A percentile compares a stretch with the other conserved stretches of the same genome.
These are phyloP conservation scores for Apophysomyces variabilis DNA, from an alignment of 371 early-diverging fungal genomes.

Conservation along the genomic window DNA sequence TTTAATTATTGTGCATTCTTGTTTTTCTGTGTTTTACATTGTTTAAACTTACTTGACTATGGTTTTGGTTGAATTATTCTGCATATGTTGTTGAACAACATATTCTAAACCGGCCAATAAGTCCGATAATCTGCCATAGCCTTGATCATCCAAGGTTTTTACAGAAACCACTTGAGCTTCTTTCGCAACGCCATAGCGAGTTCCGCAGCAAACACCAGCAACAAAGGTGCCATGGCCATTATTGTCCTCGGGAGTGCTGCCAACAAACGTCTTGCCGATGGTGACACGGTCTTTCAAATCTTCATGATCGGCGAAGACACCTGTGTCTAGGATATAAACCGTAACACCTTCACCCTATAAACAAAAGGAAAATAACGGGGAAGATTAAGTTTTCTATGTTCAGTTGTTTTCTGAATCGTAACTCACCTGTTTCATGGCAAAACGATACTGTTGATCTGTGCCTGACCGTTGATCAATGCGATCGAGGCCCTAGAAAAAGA, in stretches of 20 bases:
- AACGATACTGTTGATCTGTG: slow-evolving; percentile 38
- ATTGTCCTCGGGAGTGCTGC: slow-evolving; percentile 25
- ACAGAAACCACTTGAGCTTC: slow-evolving; percentile 63
- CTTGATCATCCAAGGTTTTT: slow-evolving; percentile 60
- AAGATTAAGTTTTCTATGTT: not conserved
- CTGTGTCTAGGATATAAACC: slow-evolving; percentile 47
- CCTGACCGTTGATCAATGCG: slow-evolving; percentile 52
- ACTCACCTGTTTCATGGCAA: slow-evolving; percentile 37
- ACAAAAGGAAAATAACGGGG: not conserved
- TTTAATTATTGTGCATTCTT: not conserved
- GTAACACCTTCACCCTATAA: slow-evolving; percentile 38
- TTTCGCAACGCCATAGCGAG: slow-evolving; percentile 65
- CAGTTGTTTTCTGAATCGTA: not conserved
- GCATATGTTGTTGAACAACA: slow-evolving; percentile 49
- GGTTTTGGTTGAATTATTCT: slow-evolving; percentile 26
- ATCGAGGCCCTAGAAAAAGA: slow-evolving; percentile 36
- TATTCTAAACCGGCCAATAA: slow-evolving; percentile 71
- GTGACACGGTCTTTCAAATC: slow-evolving; percentile 43
- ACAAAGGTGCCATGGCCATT: slow-evolving; percentile 66
- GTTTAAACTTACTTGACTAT: slow-evolving; percentile 43
- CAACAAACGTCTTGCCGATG: slow-evolving; percentile 39
- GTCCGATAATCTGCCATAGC: slow-evolving; percentile 57
- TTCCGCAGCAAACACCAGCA: slow-evolving; percentile 67
- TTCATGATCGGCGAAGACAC: slow-evolving; percentile 29
- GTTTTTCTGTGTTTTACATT: slow-evolving; percentile 20